Evolutionary conservation across 2,329 filamentous ascomycete genomes (phyloP).

Genomic region (Neonectria coccinea): DNA sequence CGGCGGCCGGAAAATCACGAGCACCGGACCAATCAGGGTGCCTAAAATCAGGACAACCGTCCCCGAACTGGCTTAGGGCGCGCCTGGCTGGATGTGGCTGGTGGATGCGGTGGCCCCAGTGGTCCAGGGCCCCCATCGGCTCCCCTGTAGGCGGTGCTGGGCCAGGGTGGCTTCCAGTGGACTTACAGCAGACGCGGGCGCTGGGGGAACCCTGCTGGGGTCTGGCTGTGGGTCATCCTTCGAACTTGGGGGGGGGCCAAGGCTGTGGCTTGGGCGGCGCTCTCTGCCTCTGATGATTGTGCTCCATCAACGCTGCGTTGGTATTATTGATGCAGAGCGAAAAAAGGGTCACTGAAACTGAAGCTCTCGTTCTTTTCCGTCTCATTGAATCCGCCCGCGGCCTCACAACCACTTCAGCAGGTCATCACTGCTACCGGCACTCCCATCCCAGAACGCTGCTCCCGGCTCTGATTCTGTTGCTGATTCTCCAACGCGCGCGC

Average conservation of each 20-base stretch:
- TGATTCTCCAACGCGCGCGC: slow-evolving; percentile 32
- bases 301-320: slow-evolving; percentile 31
- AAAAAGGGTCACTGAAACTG: slow-evolving; percentile 45
- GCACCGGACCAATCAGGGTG: slow-evolving; percentile 45
- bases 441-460: slow-evolving; percentile 20
- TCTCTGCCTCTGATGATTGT: slow-evolving; percentile 26
- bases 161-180: slow-evolving; percentile 30
- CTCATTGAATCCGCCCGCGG: slow-evolving; percentile 36
- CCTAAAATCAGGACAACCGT: slow-evolving; percentile 29
- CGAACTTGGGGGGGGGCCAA: slow-evolving; percentile 22
- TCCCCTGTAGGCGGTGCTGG: slow-evolving; percentile 30
- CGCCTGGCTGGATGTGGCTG: slow-evolving; percentile 27
- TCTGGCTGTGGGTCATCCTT: slow-evolving; percentile 20
- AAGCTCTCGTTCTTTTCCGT: slow-evolving; percentile 41
- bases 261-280: slow-evolving; percentile 28
- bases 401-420: slow-evolving; percentile 30
- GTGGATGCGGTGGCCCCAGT: slow-evolving; percentile 36
- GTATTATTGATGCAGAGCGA: slow-evolving; percentile 41
- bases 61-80: slow-evolving; percentile 47
- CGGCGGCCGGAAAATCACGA: slow-evolving; percentile 47
- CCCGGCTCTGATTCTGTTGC: slow-evolving; percentile 26
- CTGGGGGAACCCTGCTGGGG: slow-evolving; percentile 16
- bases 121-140: slow-evolving; percentile 18
- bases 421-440: slow-evolving; percentile 30
- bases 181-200: slow-evolving; percentile 32